A percentile compares a stretch with the other conserved stretches of the same genome.
phyloP scores from a whole-genome alignment of 768 basidiomycete species.

The Plicaturopsis crispa region DNA sequence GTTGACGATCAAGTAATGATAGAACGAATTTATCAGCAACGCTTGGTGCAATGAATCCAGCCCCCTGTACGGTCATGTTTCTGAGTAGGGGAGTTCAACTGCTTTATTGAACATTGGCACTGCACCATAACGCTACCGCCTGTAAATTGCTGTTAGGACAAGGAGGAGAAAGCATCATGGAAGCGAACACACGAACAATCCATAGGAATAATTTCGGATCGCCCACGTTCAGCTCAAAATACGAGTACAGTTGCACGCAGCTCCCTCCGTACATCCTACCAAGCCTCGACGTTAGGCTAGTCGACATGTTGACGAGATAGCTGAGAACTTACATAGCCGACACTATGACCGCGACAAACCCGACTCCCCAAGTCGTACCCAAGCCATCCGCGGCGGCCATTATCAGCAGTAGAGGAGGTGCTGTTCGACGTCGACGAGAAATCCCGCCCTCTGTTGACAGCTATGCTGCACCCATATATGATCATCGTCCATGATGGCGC shows the following conservation, averaged over 20 bases:
- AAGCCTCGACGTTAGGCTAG: background rate
- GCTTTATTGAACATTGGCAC: too few relatives aligned
- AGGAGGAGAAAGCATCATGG: too few relatives aligned
- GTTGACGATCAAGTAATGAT: slow-evolving; percentile 28
- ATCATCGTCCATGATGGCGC: too few relatives aligned
- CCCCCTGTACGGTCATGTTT: slow-evolving; percentile 21
- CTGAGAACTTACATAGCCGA: slow-evolving; percentile 27
- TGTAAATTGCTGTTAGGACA: too few relatives aligned
- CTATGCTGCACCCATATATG: too few relatives aligned
- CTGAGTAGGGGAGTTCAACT: too few relatives aligned
- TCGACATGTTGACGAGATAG: background rate
- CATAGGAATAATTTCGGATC: slow-evolving; percentile 23
- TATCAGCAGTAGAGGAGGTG: too few relatives aligned
- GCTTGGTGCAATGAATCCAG: slow-evolving; percentile 27
- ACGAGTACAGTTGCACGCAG: slow-evolving; percentile 31
- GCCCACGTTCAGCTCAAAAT: slow-evolving; percentile 23
- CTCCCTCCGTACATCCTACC: slow-evolving; percentile 37
- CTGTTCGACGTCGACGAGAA: too few relatives aligned
- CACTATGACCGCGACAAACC: slow-evolving; percentile 33
- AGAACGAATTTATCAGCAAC: slow-evolving; percentile 24
- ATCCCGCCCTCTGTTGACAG: too few relatives aligned
- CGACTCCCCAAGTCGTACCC: slow-evolving; percentile 34
- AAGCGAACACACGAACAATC: slow-evolving; percentile 16
- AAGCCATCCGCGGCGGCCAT: slow-evolving; percentile 18
- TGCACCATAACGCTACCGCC: too few relatives aligned